Base-by-base conservation (phyloP, 2,329 filamentous ascomycete genomes). In the Daldinia sp. region DNA sequence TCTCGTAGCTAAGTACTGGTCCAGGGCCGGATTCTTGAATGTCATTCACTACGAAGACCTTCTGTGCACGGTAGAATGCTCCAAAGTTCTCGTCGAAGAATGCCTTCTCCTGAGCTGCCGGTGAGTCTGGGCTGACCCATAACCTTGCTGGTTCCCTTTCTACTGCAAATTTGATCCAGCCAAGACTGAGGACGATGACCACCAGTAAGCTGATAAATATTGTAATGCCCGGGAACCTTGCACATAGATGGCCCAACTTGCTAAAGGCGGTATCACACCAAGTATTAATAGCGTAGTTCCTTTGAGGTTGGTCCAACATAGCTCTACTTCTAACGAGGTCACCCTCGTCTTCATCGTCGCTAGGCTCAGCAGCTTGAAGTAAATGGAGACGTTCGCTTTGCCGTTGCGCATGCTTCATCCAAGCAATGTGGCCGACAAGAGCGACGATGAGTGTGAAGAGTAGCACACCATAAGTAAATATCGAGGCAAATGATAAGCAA, bases 71-170 rank as follows among this genome's bases (percentile, higher is more conserved):
- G 81, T 96, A 99, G 77, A 99, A 99, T 0, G 95, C 94, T 0
- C 96, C 97, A 78, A 99, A 99, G 74, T 93, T 94, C 39, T 88
- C 79, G 78, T 99, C 97, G 72, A 98, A 99, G 78, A 97, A 99
- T 1, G 87, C 87, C 82, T 99, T 99, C 78, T 99, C 95, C 77
- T 93, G 88, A 0, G 96, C 96, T 20, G 97, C 95, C 55, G 90
- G 88, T 3, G 96, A 98, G 7, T 92, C 92, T 6, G 96, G 96
- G 74, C 95, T 94, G n/a, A 99, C 96, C 96, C 96, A 99, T 7
- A 99, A 84, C 54, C 92, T 90, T 10, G 97, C 96, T 5, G 96
- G 96, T 69, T 98, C 92, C 23, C 86, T 92, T 79, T 98, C 96
- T 39, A 99, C 86, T n/a, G 92, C 87, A 76, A 99, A 99, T 50